Evolutionary conservation across 2,329 filamentous ascomycete genomes (phyloP), one percentile per base, ranked within the genome.

Genomic region (Myriosclerotinia curreyana): DNA sequence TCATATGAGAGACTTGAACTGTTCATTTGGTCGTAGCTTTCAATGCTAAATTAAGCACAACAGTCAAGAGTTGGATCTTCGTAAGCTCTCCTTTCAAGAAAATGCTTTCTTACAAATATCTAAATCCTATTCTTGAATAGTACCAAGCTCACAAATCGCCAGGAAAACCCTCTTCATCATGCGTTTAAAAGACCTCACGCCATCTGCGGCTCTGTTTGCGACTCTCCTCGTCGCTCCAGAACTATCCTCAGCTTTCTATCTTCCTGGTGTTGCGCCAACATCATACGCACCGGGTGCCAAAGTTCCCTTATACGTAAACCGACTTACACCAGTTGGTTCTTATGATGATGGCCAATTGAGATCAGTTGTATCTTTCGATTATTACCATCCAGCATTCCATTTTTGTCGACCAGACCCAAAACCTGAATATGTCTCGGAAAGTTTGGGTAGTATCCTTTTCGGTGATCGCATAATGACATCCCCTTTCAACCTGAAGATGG

Each of bases 381-480:
- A 99, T 81, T 99, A 99, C 76, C 87, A 95, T 72, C 85, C 87
- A 7, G 84, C 84, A 4, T 96, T 99, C 77, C 87, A 90, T 74
- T 96, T 97, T 80, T 99, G 95, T 77, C 79, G 84, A 71, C 95
- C 94, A 2, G 79, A 89, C 64, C 87, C 82, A 66, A 91, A 91
- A 2, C 87, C 92, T 11, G 77, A 93, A 75, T 84, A 90, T 79
- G 86, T 96, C 28, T 88, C 91, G 49, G 95, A 97, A 79, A 95
- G 91, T 69, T 78, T 99, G 68, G 95, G 95, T 31, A 97, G 94
- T 81, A 99, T 99, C 74, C 79, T 99, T 60, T 99, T 99, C 72
- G 95, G 95, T 70, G 95, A 99, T 78, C 86, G 95, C 64, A 99
- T 99, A 79, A 92, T 92, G 79, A 96, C 92, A n/a, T 98, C 94